Base-by-base conservation (phyloP, 2,329 filamentous ascomycete species). In the Trichoderma sp. region DNA sequence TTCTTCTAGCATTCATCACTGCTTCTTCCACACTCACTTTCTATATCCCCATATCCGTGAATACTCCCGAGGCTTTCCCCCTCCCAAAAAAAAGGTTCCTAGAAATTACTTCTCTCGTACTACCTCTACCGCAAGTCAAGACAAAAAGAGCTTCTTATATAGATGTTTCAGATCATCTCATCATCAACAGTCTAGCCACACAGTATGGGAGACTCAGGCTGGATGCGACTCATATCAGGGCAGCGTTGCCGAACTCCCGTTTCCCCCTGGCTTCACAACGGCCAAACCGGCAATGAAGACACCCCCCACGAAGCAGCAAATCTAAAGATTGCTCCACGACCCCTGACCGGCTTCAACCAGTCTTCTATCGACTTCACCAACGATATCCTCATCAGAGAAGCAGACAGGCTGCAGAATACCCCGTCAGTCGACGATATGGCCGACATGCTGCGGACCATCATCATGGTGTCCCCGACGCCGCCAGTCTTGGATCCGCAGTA, bases 341-440 rank as follows among this genome's bases (percentile, higher is more conserved):
- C 64, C 21, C 10, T 67, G 14, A 40, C 40, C 2, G 31, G 55
- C 4, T 59, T 67, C 13, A 47, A 52, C 7, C 53, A 59, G 10
- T 21, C 53, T 2, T 33, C 64, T n/a, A 10, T 14, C 14, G 56
- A 52, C 19, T 47, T 56, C 6, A 56, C 47, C 21, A 68, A 62
- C 27, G 73, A 74, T 52, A 72, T 69, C 33, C 27, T 71, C 10
- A 70, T 74, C 57, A 72, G 62, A 13, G 71, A 61, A 57, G 66
- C 52, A 8, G 75, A 79, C 19, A 61, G 72, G 24, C 70, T 75
- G 3, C 81, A 80, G 76, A 78, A 82, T 61, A 81, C 79, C n/a
- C 83, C 83, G 7, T 81, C 78, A 8, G 64, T 84, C 43, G 75
- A 81, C 52, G 81, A 83, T 72, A 81, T 85, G 75, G 77, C 81